These are phyloP conservation scores for Colletotrichum zoysiae DNA, from an alignment of 2,329 filamentous ascomycete species.

Conservation along the genomic window DNA sequence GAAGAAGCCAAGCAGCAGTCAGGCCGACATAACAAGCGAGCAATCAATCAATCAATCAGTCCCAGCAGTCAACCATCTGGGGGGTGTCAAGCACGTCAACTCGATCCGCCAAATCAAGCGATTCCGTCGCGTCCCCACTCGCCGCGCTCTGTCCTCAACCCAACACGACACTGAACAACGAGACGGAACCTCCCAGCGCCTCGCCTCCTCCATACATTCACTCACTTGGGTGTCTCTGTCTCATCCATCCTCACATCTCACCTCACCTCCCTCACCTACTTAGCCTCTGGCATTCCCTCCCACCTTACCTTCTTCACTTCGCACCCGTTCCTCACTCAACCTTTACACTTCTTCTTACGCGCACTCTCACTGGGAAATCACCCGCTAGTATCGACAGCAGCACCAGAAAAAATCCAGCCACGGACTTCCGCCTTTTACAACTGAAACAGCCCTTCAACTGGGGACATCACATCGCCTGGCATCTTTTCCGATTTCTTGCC, in stretches of 20 bases:
- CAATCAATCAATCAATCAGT: slow-evolving; percentile 23
- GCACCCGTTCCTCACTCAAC: slow-evolving; percentile 1
- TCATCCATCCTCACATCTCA: slow-evolving; percentile 20
- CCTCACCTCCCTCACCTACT: slow-evolving; percentile 11
- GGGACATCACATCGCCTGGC: slow-evolving; percentile 6
- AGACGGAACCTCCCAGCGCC: slow-evolving; percentile 29
- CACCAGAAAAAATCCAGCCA: background rate
- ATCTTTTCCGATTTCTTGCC: slow-evolving; percentile 36
- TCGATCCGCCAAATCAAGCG: slow-evolving; percentile 24
- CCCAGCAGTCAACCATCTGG: slow-evolving; percentile 17
- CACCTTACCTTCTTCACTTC: background rate
- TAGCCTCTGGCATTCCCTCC: background rate
- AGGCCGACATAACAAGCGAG: slow-evolving; percentile 17
- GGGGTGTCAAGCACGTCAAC: slow-evolving; percentile 17
- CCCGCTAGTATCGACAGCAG: slow-evolving; percentile 1
- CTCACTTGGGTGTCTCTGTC: slow-evolving; percentile 17
- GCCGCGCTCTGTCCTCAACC: slow-evolving; percentile 28
- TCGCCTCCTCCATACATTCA: slow-evolving; percentile 14
- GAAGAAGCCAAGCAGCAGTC: slow-evolving; percentile 18
- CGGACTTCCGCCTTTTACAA: background rate
- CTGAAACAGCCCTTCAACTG: background rate
- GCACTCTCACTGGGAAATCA: slow-evolving; percentile 8
- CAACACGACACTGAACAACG: slow-evolving; percentile 30
- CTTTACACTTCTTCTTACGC: background rate
- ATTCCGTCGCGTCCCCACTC: slow-evolving; percentile 37